A percentile compares a stretch with the other conserved stretches of the same genome.
Evolutionary conservation across 495 filamentous ascomycete genomes (phyloP).

Genomic region (Lasiosphaeria miniovina): DNA sequence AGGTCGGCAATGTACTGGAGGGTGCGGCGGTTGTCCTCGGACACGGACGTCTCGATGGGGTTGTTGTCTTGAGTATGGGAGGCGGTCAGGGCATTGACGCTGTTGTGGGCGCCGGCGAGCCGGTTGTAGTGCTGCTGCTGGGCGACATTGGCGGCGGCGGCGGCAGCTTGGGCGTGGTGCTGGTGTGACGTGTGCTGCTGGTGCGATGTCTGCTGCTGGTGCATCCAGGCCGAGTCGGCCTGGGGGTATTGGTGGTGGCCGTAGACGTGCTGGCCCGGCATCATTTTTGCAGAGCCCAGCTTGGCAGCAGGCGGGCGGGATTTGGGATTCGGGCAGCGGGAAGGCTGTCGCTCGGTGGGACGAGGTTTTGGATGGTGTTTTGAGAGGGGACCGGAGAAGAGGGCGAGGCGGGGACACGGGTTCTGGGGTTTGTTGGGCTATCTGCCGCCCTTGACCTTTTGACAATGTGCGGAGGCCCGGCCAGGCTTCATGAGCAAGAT

Average conservation of each 20-base stretch:
- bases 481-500: constrained; percentile 27
- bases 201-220: constrained; percentile 62
- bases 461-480: constrained; percentile 18
- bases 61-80: constrained; percentile 58
- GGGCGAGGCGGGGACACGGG: background rate
- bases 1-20: constrained; percentile 92
- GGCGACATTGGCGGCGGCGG: constrained; percentile 62
- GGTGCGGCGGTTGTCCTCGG: constrained; percentile 89
- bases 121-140: constrained; percentile 78
- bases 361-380: background rate
- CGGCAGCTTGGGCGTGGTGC: constrained; percentile 55
- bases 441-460: constrained; percentile 15
- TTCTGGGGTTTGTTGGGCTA: constrained; percentile 16
- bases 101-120: constrained; percentile 62
- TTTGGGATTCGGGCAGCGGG: background rate
- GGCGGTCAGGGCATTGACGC: constrained; percentile 43
- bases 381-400: background rate
- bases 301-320: background rate
- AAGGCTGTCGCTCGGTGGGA: background rate
- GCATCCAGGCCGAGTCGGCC: constrained; percentile 74
- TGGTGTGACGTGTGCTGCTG: constrained; percentile 48
- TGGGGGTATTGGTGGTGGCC: constrained; percentile 75
- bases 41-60: constrained; percentile 48
- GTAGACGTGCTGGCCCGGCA: constrained; percentile 44
- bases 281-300: constrained; percentile 31